A percentile compares a stretch with the other conserved stretches of the same genome.
phyloP scores from a whole-genome alignment of 768 basidiomycete genomes.

The Boletus subparvulus region DNA sequence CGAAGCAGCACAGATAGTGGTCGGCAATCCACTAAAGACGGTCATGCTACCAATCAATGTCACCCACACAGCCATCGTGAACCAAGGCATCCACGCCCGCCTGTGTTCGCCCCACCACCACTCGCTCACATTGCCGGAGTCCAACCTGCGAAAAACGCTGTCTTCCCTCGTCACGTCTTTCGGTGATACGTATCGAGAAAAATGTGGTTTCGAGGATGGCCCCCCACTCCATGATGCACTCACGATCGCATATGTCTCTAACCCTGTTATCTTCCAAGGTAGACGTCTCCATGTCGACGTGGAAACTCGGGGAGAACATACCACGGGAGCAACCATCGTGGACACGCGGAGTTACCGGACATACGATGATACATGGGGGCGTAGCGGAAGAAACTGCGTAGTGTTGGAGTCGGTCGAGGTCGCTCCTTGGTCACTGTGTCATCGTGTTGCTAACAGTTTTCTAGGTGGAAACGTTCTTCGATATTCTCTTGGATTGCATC shows the following conservation, averaged over 20 bases:
- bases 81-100: constrained; percentile 46
- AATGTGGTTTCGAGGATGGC: constrained; percentile 80
- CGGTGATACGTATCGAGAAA: constrained; percentile 64
- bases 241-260: constrained; percentile 72
- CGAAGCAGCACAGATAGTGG: constrained; percentile 80
- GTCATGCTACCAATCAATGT: constrained; percentile 86
- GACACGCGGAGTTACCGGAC: constrained; percentile 66
- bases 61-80: constrained; percentile 82
- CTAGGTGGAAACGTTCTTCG: constrained; percentile 66
- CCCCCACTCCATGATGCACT: constrained; percentile 88
- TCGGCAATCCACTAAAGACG: constrained; percentile 66
- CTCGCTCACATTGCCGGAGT: constrained; percentile 23
- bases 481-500: constrained; percentile 61
- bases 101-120: constrained; percentile 47
- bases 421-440: not conserved
- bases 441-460: constrained; percentile 1
- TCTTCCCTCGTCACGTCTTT: constrained; percentile 77
- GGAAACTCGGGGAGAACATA: constrained; percentile 66
- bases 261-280: constrained; percentile 62
- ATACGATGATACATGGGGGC: constrained; percentile 70
- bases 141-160: constrained; percentile 65
- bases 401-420: constrained; percentile 72
- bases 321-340: constrained; percentile 76
- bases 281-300: constrained; percentile 75
- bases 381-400: constrained; percentile 70